A percentile compares a stretch with the other conserved stretches of the same genome.
These are phyloP conservation scores for Calonectria montana DNA, from an alignment of 2,329 filamentous ascomycete genomes.

Conservation along the genomic window DNA sequence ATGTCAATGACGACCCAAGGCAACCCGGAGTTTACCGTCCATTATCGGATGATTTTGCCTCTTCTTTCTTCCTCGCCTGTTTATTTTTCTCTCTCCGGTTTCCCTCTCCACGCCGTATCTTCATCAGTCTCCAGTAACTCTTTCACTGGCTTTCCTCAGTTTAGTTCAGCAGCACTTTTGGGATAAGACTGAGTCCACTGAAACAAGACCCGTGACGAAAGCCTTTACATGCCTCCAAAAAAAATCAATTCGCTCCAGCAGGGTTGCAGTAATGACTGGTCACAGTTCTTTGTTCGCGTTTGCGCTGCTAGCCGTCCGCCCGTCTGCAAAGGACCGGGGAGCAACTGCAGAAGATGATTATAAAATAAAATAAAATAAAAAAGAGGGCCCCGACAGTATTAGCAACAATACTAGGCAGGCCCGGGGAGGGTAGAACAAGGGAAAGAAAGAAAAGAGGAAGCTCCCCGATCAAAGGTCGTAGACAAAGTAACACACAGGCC, in stretches of 20 bases:
- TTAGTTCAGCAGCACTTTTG: neutral
- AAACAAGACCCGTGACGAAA: neutral
- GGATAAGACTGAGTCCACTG: neutral
- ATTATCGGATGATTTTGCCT: slow-evolving; percentile 31
- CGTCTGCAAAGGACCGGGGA: slow-evolving; percentile 25
- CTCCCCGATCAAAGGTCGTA: neutral
- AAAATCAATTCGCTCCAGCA: slow-evolving; percentile 18
- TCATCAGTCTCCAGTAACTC: slow-evolving; percentile 8
- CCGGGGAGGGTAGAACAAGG: neutral
- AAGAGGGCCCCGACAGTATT: neutral
- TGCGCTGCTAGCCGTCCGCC: slow-evolving; percentile 29
- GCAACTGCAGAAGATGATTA: slow-evolving; percentile 4
- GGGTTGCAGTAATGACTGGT: slow-evolving; percentile 19
- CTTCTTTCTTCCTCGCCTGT: slow-evolving; percentile 27
- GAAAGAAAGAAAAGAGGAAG: neutral
- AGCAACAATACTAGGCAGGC: neutral
- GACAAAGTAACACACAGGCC: slow-evolving; percentile 25
- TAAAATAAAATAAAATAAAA: neutral
- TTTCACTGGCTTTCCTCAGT: slow-evolving; percentile 3
- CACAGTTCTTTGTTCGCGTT: slow-evolving; percentile 41
- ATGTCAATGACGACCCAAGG: slow-evolving; percentile 28
- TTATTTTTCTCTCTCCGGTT: neutral
- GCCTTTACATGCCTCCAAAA: slow-evolving; percentile 40
- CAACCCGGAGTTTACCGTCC: slow-evolving; percentile 30
- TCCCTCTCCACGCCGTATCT: slow-evolving; percentile 20